Percentiles rank a stretch among this genome's conserved stretches.
Conservation (phyloP, 2,329 filamentous ascomycete species). For the Arthrobotrys sphaeroides region DNA sequence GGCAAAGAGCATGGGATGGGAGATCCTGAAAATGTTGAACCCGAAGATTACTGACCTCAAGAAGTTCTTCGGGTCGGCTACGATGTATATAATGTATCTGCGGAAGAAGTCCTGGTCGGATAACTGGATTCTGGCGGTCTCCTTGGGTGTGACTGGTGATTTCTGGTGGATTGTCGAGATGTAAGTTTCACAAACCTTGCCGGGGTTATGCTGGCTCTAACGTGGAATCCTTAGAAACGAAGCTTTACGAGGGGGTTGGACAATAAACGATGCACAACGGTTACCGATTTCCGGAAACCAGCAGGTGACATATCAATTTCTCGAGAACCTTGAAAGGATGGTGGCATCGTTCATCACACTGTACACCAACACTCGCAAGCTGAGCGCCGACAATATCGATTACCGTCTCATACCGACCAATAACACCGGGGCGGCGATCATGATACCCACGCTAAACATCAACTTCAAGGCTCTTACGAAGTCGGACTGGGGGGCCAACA, state of each 20-base stretch:
- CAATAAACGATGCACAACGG: slow-evolving; percentile 56
- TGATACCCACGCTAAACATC: slow-evolving; percentile 58
- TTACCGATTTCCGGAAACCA: slow-evolving; percentile 50
- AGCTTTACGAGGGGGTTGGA: slow-evolving; percentile 56
- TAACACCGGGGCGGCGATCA: slow-evolving; percentile 54
- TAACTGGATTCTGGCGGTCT: slow-evolving; percentile 77
- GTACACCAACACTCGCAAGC: slow-evolving; percentile 60
- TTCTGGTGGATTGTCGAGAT: slow-evolving; percentile 79
- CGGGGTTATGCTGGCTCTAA: background rate
- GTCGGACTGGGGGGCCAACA: slow-evolving; percentile 69
- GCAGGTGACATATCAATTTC: slow-evolving; percentile 57
- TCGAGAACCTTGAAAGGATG: slow-evolving; percentile 60
- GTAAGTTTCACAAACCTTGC: slow-evolving; percentile 61
- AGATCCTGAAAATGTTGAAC: slow-evolving; percentile 63
- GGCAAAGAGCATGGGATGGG: slow-evolving; percentile 74
- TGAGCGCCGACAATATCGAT: slow-evolving; percentile 59
- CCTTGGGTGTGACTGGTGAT: slow-evolving; percentile 76
- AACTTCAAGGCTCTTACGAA: slow-evolving; percentile 57
- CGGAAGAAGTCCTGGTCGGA: slow-evolving; percentile 75
- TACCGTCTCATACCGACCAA: slow-evolving; percentile 57
- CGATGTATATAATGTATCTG: slow-evolving; percentile 74
- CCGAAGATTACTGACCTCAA: slow-evolving; percentile 68
- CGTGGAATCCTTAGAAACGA: slow-evolving; percentile 40
- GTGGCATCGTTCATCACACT: slow-evolving; percentile 61
- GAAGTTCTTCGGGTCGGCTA: slow-evolving; percentile 70